Conservation (phyloP, 192 early-diverging fungal species). For the Ambispora gerdemannii region DNA sequence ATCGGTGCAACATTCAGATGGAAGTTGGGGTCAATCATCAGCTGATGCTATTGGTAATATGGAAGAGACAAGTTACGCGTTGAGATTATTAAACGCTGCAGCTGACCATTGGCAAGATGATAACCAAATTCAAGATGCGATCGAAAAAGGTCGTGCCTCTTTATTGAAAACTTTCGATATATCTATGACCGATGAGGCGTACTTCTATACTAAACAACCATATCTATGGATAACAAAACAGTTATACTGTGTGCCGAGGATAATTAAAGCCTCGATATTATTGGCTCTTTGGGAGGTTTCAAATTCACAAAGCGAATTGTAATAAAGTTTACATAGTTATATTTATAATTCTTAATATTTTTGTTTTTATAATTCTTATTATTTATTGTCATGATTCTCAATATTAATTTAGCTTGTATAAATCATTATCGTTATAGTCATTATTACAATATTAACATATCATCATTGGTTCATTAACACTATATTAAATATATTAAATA, state of each 20-base stretch:
- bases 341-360: no score
- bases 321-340: no score
- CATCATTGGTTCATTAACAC: no score
- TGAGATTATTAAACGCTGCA: conserved; percentile 14
- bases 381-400: no score
- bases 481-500: no score
- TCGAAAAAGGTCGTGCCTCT: not conserved
- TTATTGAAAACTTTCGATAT: conserved; percentile 7
- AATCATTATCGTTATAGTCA: no score
- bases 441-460: no score
- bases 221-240: conserved; percentile 24
- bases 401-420: no score
- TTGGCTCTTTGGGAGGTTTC: conserved; percentile 15
- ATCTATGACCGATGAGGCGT: not conserved
- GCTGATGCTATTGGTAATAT: not conserved
- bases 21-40: conserved; percentile 15
- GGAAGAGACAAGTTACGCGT: conserved; percentile 24
- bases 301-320: no score
- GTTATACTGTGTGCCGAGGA: not conserved
- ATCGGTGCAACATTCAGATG: conserved; percentile 13
- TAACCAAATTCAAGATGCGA: not conserved
- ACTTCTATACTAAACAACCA: conserved; percentile 18
- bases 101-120: not conserved
- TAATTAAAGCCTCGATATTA: conserved; percentile 14
- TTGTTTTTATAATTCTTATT: no score